These are phyloP conservation scores for Flaveria bidentis DNA, from an alignment of 129 eudicot species.

Conservation along the genomic window DNA sequence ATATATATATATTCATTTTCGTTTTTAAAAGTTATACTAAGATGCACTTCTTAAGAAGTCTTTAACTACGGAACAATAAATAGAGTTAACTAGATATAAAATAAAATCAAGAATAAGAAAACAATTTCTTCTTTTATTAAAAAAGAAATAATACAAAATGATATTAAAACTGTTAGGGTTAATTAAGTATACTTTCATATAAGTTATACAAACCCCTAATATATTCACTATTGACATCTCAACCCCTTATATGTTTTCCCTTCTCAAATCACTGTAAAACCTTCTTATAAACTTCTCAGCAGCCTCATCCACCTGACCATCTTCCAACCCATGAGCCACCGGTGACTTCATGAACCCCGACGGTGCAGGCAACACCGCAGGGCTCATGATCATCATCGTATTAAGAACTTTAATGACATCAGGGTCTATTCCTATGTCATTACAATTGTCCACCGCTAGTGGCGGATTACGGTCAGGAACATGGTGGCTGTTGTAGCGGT, in stretches of 20 bases:
- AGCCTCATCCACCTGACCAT: slow-evolving; percentile 42
- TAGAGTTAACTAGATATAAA: not conserved
- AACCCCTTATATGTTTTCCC: slow-evolving; percentile 20
- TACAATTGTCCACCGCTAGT: slow-evolving; percentile 1
- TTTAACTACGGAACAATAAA: no score
- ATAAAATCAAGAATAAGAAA: not conserved
- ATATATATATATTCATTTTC: no score
- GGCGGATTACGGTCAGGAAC: slow-evolving; percentile 2
- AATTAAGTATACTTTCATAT: slow-evolving; percentile 15
- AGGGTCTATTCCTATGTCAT: slow-evolving; percentile 19
- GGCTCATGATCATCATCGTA: slow-evolving; percentile 23
- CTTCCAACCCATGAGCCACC: slow-evolving; percentile 19
- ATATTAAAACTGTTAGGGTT: slow-evolving; percentile 22
- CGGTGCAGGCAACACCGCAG: slow-evolving; percentile 22
- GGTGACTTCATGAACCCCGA: slow-evolving; percentile 11
- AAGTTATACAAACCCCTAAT: slow-evolving; percentile 10
- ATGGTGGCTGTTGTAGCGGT: slow-evolving; percentile 22
- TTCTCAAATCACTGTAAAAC: slow-evolving; percentile 43
- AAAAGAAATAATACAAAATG: not conserved
- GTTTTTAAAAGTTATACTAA: no score
- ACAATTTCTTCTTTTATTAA: not conserved
- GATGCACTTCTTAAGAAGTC: no score
- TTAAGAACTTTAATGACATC: slow-evolving; percentile 26
- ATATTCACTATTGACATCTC: not conserved
- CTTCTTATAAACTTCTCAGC: slow-evolving; percentile 55